A percentile compares a stretch with the other conserved stretches of the same genome.
These are phyloP conservation scores for Cronartium ribicola DNA, from an alignment of 1,284 basidiomycete species.

Conservation along the genomic window DNA sequence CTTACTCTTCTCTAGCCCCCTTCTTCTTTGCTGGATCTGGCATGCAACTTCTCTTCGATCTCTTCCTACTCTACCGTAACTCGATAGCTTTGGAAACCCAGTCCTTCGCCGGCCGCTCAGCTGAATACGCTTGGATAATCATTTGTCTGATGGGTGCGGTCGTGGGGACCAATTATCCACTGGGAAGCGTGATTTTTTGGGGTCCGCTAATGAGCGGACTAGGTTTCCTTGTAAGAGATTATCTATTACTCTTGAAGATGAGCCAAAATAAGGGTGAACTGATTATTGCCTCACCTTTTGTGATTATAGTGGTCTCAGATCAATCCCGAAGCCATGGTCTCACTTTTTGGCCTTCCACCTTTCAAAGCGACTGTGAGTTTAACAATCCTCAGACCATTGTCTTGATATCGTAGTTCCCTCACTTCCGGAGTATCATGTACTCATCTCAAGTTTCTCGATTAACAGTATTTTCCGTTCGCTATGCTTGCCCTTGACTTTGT, in stretches of 20 bases:
- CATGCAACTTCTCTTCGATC: slow-evolving; percentile 40
- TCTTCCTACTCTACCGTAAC: slow-evolving; percentile 40
- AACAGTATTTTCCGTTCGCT: slow-evolving; percentile 36
- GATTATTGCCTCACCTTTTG: not conserved
- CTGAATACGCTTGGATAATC: slow-evolving; percentile 42
- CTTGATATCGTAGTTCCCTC: not conserved
- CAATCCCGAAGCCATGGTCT: slow-evolving; percentile 35
- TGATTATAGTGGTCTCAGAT: slow-evolving; percentile 40
- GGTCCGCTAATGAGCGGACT: slow-evolving; percentile 41
- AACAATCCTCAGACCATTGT: not conserved
- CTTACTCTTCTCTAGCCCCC: slow-evolving; percentile 13
- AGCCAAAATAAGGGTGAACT: too few relatives aligned
- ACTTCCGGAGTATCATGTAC: not conserved
- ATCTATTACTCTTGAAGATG: not conserved
- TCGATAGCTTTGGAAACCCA: slow-evolving; percentile 40
- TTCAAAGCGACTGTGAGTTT: slow-evolving; percentile 36
- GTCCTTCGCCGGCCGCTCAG: slow-evolving; percentile 25
- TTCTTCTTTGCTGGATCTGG: slow-evolving; percentile 43
- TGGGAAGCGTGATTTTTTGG: slow-evolving; percentile 39
- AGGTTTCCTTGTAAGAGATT: slow-evolving; percentile 29
- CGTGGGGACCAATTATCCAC: slow-evolving; percentile 39
- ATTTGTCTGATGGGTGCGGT: slow-evolving; percentile 35
- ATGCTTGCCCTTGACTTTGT: slow-evolving; percentile 35
- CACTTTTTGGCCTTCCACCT: slow-evolving; percentile 39
- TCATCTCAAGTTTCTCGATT: not conserved